phyloP scores from a whole-genome alignment of 2,329 filamentous ascomycete species.

The Fusarium oxysporum region DNA sequence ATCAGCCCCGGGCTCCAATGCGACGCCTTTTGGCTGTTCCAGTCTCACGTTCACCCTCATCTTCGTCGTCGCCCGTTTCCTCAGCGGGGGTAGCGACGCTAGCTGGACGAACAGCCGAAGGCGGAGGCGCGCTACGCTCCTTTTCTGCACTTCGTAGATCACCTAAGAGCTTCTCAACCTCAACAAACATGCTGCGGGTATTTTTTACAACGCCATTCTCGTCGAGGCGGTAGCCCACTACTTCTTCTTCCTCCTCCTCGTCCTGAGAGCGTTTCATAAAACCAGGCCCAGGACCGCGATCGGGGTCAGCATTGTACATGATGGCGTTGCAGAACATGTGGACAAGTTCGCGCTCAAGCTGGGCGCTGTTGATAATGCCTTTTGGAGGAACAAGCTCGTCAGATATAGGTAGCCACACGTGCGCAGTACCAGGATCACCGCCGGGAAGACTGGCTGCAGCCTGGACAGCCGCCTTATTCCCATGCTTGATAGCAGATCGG shows the following conservation, averaged over 20 bases:
- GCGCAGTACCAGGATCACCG: constrained; percentile 66
- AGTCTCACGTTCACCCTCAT: constrained; percentile 58
- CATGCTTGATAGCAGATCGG: constrained; percentile 78
- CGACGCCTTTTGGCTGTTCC: constrained; percentile 53
- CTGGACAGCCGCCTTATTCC: constrained; percentile 72
- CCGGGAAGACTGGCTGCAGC: constrained; percentile 71
- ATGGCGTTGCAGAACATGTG: constrained; percentile 98
- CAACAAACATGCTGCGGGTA: constrained; percentile 88
- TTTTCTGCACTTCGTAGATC: constrained; percentile 81
- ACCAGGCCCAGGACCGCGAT: constrained; percentile 73
- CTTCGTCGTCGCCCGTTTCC: constrained; percentile 62
- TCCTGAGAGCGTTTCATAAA: constrained; percentile 64
- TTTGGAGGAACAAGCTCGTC: constrained; percentile 86
- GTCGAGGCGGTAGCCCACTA: constrained; percentile 73
- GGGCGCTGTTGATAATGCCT: constrained; percentile 91
- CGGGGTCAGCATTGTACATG: constrained; percentile 94
- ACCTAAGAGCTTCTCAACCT: constrained; percentile 82
- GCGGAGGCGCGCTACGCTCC: constrained; percentile 55
- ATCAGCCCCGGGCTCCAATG: constrained; percentile 50
- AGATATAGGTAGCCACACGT: constrained; percentile 74
- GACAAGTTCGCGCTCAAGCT: constrained; percentile 91
- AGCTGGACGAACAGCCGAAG: constrained; percentile 49
- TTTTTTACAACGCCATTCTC: constrained; percentile 91
- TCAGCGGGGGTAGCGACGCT: constrained; percentile 58
- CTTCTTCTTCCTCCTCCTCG: constrained; percentile 59